These are phyloP conservation scores for Daldinia loculata DNA, from an alignment of 495 filamentous ascomycete genomes.

Conservation along the genomic window DNA sequence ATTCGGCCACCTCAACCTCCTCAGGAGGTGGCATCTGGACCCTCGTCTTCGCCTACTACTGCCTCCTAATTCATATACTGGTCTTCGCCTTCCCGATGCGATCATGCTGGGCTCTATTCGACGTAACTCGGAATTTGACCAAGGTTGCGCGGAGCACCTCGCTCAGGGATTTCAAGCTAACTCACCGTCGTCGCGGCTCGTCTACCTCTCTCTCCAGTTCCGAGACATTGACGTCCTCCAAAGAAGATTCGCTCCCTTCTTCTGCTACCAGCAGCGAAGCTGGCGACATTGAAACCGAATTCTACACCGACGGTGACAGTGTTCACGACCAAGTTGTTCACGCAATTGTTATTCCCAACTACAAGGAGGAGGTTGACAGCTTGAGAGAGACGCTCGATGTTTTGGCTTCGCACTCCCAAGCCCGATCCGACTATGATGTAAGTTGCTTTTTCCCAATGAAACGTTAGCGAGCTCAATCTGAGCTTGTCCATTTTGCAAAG, in stretches of 20 bases:
- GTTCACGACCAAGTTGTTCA: constrained; percentile 60
- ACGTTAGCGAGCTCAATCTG: not conserved
- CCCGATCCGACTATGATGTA: constrained; percentile 71
- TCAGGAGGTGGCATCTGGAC: constrained; percentile 50
- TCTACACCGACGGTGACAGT: constrained; percentile 48
- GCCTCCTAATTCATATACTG: constrained; percentile 61
- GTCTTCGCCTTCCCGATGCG: constrained; percentile 63
- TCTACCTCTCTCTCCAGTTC: constrained; percentile 61
- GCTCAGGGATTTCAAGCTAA: constrained; percentile 53
- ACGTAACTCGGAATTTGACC: constrained; percentile 53
- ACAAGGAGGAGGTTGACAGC: constrained; percentile 72
- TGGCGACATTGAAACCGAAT: constrained; percentile 55
- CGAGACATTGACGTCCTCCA: constrained; percentile 59
- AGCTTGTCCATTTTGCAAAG: not conserved
- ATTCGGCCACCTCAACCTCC: constrained; percentile 38
- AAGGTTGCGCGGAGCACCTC: constrained; percentile 52
- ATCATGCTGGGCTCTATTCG: constrained; percentile 61
- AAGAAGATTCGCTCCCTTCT: constrained; percentile 47
- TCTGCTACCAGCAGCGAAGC: constrained; percentile 59
- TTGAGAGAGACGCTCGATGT: constrained; percentile 71
- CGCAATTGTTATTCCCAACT: constrained; percentile 73
- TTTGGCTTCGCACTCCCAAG: constrained; percentile 69
- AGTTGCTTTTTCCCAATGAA: constrained; percentile 41
- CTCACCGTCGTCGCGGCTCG: constrained; percentile 57
- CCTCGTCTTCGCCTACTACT: constrained; percentile 60